Conservation (phyloP, 495 filamentous ascomycete genomes). For the Aspergillus biplanus region DNA sequence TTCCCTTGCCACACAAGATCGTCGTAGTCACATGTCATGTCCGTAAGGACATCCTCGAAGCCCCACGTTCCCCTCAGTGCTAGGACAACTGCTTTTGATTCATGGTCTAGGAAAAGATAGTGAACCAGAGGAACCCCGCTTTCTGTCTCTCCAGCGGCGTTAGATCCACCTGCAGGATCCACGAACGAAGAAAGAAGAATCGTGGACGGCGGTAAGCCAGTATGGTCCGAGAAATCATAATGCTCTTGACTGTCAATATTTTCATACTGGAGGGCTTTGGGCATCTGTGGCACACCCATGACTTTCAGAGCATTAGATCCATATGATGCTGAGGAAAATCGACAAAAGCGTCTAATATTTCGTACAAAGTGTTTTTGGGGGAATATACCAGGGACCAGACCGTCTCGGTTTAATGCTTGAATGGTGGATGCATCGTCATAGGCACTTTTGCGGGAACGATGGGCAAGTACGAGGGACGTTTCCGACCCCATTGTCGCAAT, state of each 20-base stretch:
- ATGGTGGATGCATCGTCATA: conserved; percentile 61
- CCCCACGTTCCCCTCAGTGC: conserved; percentile 78
- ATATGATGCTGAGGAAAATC: conserved; percentile 78
- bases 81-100: conserved; percentile 75
- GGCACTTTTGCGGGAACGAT: conserved; percentile 53
- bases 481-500: conserved; percentile 66
- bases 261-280: conserved; percentile 41
- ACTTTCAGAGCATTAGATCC: conserved; percentile 71
- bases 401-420: conserved; percentile 57
- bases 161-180: conserved; percentile 74
- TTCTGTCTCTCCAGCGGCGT: conserved; percentile 69
- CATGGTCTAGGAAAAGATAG: conserved; percentile 77
- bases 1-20: conserved; percentile 68
- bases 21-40: conserved; percentile 83
- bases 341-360: conserved; percentile 75
- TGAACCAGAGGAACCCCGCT: conserved; percentile 80
- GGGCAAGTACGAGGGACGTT: conserved; percentile 64
- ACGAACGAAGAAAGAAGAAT: conserved; percentile 78
- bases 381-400: conserved; percentile 65
- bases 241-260: conserved; percentile 63
- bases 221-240: conserved; percentile 72
- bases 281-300: conserved; percentile 63
- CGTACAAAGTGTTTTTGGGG: conserved; percentile 67
- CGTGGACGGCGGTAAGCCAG: conserved; percentile 64
- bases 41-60: conserved; percentile 79